A percentile compares a stretch with the other conserved stretches of the same genome.
These are phyloP conservation scores for Chlamydomonas reinhardtii DNA, from an alignment of 163 green algal species.

Conservation along the genomic window DNA sequence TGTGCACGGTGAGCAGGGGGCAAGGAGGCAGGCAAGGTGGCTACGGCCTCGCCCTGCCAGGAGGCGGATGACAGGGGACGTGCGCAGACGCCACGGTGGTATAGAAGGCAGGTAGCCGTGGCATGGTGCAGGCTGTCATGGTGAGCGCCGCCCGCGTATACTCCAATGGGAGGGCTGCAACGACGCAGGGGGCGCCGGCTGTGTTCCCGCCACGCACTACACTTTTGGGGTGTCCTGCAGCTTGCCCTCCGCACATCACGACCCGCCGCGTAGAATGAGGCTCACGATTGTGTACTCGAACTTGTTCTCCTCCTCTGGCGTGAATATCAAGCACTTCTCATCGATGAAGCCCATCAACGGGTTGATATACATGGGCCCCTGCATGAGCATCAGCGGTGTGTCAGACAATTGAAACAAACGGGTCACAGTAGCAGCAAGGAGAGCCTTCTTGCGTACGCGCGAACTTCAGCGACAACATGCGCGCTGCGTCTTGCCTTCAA, in stretches of 20 bases:
- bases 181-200: no score
- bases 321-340: slow-evolving; percentile 67
- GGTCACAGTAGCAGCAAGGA: not conserved
- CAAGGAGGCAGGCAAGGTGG: no score
- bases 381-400: not conserved
- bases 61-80: no score
- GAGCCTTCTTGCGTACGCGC: not conserved
- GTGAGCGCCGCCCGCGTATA: no score
- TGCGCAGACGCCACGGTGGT: no score
- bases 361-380: slow-evolving; percentile 69
- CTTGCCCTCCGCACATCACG: not conserved
- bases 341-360: slow-evolving; percentile 77
- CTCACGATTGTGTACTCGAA: slow-evolving; percentile 67
- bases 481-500: slow-evolving; percentile 27
- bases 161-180: no score
- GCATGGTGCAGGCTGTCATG: no score
- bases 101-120: no score
- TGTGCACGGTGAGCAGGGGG: no score
- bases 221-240: no score
- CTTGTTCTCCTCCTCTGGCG: slow-evolving; percentile 77
- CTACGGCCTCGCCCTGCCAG: no score
- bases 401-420: not conserved
- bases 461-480: not conserved
- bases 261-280: not conserved
- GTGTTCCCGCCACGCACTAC: no score